Evolutionary conservation across 352 stramenopile species (phyloP), one percentile per base, ranked within the genome.

Genomic region (Saprolegnia parasitica): DNA sequence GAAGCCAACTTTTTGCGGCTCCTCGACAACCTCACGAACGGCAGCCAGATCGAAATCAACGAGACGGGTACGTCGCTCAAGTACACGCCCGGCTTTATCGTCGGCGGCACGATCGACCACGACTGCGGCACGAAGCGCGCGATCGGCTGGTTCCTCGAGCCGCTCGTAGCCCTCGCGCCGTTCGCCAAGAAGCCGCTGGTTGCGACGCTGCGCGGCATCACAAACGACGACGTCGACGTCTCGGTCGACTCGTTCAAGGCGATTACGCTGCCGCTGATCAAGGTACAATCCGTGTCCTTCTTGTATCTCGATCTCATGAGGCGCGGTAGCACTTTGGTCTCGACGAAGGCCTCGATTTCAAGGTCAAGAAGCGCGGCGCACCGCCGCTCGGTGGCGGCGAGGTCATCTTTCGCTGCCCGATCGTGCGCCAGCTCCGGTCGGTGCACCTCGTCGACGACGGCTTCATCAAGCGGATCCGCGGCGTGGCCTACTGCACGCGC

Each of bases 141-240:
- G 23, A 94, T 99, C 56, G 97, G 97, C 39, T 99, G 97, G 96
- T 99, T 99, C 79, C 77, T 99, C 18, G 97, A 99, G 75, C 96
- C 96, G 24, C 83, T 99, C 18, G 81, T 99, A n/a, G 92, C 93
- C 29, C 81, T 99, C 9, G 92, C 94, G 29, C 88, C 97, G 0
- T 99, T 99, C 84, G 96, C 90, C 29, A 99, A 99, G 82, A 85
- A 97, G 65, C 84, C 95, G 15, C 78, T 99, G 15, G 77, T 95
- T 26, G 77, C 98, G 37, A 96, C 87, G n/a, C 88, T 99, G 39
- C 87, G 80, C 46, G 97, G 97, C 47, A 92, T 99, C 58, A 99
- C 97, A 6, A 98, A 99, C 68, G 89, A 97, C 74, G 90, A 96
- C 56, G 72, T 90, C 29, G 91, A 98, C 73, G 74, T 80, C 20